These are phyloP conservation scores for Aurinia saxatilis DNA, from an alignment of 345 rosid species.

Conservation along the genomic window DNA sequence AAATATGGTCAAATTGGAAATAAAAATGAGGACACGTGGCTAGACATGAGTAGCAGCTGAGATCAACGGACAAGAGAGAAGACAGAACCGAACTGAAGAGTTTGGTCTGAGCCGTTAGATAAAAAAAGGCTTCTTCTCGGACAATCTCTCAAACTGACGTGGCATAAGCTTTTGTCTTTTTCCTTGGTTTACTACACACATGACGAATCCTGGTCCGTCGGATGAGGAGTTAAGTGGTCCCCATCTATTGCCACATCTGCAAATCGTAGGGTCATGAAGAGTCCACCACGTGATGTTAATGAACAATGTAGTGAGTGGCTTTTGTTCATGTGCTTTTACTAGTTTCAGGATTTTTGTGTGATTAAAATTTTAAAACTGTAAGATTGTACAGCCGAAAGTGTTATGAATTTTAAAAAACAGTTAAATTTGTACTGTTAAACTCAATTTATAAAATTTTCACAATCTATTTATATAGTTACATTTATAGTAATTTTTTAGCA, in stretches of 20 bases:
- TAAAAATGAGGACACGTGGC: conserved; percentile 5
- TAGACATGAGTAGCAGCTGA: neutral
- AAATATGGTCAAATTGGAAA: neutral
- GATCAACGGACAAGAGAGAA: conserved; percentile 12
- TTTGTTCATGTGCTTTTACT: too few relatives aligned
- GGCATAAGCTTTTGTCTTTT: conserved; percentile 16
- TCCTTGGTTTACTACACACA: neutral
- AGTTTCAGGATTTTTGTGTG: neutral
- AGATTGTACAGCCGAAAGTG: neutral
- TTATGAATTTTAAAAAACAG: too few relatives aligned
- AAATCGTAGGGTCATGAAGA: neutral
- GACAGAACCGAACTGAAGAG: conserved; percentile 11
- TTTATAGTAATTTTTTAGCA: too few relatives aligned
- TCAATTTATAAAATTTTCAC: neutral
- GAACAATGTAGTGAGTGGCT: too few relatives aligned
- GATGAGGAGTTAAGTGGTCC: neutral
- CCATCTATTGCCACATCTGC: neutral
- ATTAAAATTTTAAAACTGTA: conserved; percentile 4
- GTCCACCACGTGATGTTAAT: neutral
- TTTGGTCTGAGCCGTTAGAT: conserved; percentile 26
- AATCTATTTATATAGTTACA: neutral
- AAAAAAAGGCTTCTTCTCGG: neutral
- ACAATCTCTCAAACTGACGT: conserved; percentile 1
- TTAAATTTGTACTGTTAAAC: neutral
- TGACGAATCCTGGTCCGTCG: conserved; percentile 22